Evolutionary conservation across 257 asterid species (phyloP), one percentile per base, ranked within the genome.

Genomic region (Fraxinus excelsior): DNA sequence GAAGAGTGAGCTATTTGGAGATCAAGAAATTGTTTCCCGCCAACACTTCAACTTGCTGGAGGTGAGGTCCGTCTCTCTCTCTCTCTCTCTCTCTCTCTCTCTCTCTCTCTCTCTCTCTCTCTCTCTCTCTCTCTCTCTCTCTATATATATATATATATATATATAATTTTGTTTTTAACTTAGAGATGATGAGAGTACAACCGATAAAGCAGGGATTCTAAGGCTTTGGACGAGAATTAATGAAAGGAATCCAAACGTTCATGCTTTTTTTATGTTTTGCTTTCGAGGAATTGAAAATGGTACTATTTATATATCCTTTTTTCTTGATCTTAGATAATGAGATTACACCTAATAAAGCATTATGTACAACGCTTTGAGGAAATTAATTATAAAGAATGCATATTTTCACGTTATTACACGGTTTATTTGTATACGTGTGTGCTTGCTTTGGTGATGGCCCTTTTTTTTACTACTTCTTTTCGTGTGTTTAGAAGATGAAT

Each of bases 51-150:
- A 87, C 77, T 80, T 91, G 89, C 90, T 82, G 85, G 96, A 96
- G 99, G 99, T 96, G 88, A 90, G 98, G 90, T 88, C 88, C 91
- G 94, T 90, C 79, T 75, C 68, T 70, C 79, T 23, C 64, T 67
- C 76, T 79, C 74, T 56, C 46, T 31, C 73, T n/a, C n/a, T n/a
- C n/a, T n/a, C n/a, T n/a, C n/a, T n/a, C n/a, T n/a, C n/a, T n/a
- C n/a, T n/a, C n/a, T n/a, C n/a, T n/a, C n/a, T n/a, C n/a, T n/a
- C n/a, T n/a, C n/a, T n/a, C n/a, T n/a, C n/a, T n/a, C n/a, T n/a
- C n/a, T n/a, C n/a, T n/a, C n/a, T n/a, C n/a, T n/a, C n/a, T n/a
- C n/a, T n/a, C n/a, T n/a, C n/a, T n/a, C n/a, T n/a, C n/a, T n/a
- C n/a, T n/a, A n/a, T n/a, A n/a, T n/a, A n/a, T n/a, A n/a, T n/a